phyloP scores from a whole-genome alignment of 768 basidiomycete genomes.

The Rhizopogon rudus region DNA sequence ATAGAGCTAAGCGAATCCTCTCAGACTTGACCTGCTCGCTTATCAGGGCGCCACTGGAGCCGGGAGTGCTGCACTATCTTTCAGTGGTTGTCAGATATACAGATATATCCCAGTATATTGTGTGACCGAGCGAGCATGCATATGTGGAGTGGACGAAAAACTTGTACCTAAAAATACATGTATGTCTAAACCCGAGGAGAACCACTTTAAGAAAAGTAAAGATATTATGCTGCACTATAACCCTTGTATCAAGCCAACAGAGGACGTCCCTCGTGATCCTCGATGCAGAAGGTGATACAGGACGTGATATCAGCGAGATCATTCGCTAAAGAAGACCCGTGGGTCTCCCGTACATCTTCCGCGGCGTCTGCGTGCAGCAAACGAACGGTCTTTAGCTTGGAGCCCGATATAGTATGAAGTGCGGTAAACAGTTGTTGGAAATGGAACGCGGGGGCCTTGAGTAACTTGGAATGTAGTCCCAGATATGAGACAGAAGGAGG shows the following conservation, averaged over 20 bases:
- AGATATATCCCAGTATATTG: background rate
- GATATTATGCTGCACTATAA: background rate
- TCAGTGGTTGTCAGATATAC: background rate
- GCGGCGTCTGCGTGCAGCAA: conserved; percentile 13
- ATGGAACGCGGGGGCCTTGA: conserved; percentile 10
- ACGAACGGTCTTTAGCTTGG: conserved; percentile 15
- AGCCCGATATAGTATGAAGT: conserved; percentile 17
- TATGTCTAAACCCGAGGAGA: background rate
- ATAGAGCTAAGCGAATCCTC: too few species aligned
- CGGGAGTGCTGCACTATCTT: background rate
- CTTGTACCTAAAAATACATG: background rate
- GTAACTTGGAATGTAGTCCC: conserved; percentile 16
- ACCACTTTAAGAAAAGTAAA: too few species aligned
- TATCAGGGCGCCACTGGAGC: background rate
- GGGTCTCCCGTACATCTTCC: conserved; percentile 10
- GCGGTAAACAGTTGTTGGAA: conserved; percentile 14
- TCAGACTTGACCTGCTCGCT: too few species aligned
- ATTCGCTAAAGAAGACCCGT: conserved; percentile 1
- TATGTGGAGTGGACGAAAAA: background rate
- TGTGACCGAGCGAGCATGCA: background rate
- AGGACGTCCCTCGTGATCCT: conserved; percentile 15
- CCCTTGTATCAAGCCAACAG: conserved; percentile 10
- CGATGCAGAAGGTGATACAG: conserved; percentile 12
- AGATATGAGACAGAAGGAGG: conserved; percentile 21
- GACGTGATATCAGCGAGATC: conserved; percentile 8